A percentile compares a stretch with the other conserved stretches of the same genome.
These are phyloP conservation scores for Colletotrichum sublineola DNA, from an alignment of 2,329 filamentous ascomycete genomes.

Conservation along the genomic window DNA sequence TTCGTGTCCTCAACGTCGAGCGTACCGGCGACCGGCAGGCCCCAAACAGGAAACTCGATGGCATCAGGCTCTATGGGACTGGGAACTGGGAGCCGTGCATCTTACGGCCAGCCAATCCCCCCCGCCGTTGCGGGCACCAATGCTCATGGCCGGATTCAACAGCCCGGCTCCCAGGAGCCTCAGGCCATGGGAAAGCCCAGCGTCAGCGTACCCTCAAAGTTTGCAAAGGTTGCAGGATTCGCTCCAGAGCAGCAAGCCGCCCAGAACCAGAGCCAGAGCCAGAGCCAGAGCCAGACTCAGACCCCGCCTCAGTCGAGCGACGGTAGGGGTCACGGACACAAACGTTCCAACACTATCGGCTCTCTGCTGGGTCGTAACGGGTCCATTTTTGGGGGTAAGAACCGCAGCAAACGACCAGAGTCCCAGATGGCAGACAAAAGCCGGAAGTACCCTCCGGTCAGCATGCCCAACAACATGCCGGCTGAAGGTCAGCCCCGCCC, in stretches of 20 bases:
- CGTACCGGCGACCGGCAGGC: constrained; percentile 66
- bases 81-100: constrained; percentile 67
- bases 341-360: constrained; percentile 81
- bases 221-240: constrained; percentile 70
- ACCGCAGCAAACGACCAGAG: constrained; percentile 63
- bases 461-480: constrained; percentile 82
- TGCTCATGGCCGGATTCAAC: constrained; percentile 89
- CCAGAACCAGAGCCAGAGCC: constrained; percentile 17
- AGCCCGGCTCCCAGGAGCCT: constrained; percentile 83
- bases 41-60: constrained; percentile 86
- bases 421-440: constrained; percentile 54
- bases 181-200: constrained; percentile 73
- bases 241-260: constrained; percentile 61
- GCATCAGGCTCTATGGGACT: constrained; percentile 77
- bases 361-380: constrained; percentile 87
- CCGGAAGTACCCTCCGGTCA: constrained; percentile 88
- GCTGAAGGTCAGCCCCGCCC: constrained; percentile 69
- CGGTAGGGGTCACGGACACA: constrained; percentile 68
- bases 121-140: constrained; percentile 91
- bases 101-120: constrained; percentile 89
- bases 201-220: constrained; percentile 70
- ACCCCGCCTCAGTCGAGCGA: constrained; percentile 43
- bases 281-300: constrained; percentile 22
- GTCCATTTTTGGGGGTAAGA: constrained; percentile 79
- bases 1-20: constrained; percentile 66